phyloP scores from a whole-genome alignment of 441 rosid species.

The Capsella rubella region DNA sequence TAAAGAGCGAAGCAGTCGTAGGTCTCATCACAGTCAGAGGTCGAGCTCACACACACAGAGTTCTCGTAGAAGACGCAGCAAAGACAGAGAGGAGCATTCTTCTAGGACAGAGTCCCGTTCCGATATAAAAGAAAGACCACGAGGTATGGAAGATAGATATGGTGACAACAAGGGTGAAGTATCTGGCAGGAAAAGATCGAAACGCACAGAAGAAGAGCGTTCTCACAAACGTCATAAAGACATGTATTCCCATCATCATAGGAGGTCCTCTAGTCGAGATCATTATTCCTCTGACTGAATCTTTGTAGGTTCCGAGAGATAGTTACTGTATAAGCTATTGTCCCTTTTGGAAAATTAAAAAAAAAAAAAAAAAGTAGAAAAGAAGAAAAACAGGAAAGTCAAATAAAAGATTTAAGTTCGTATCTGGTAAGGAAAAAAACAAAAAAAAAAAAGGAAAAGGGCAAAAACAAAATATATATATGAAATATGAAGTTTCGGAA shows the following conservation, averaged over 20 bases:
- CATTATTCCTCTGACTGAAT: background rate
- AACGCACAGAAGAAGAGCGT: slow-evolving; percentile 36
- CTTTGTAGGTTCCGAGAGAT: too few relatives aligned
- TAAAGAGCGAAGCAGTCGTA: slow-evolving; percentile 35
- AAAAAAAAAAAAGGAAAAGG: too few relatives aligned
- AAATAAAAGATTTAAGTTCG: too few relatives aligned
- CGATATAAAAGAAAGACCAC: slow-evolving; percentile 51
- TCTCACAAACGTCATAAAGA: slow-evolving; percentile 34
- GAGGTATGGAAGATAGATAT: slow-evolving; percentile 33
- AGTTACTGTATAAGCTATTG: too few relatives aligned
- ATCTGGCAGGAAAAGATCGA: slow-evolving; percentile 43
- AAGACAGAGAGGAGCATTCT: slow-evolving; percentile 46
- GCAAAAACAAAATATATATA: too few relatives aligned
- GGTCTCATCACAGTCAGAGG: slow-evolving; percentile 32
- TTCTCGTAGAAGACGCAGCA: slow-evolving; percentile 40
- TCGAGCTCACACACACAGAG: slow-evolving; percentile 41
- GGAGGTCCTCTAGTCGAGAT: background rate
- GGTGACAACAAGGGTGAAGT: slow-evolving; percentile 32
- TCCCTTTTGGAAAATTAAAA: too few relatives aligned
- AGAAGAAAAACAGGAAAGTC: too few relatives aligned
- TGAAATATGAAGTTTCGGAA: too few relatives aligned
- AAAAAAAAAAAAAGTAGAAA: too few relatives aligned
- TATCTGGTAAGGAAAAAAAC: too few relatives aligned
- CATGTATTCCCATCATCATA: background rate
- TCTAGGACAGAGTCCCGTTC: slow-evolving; percentile 36